These are phyloP conservation scores for Giardia duodenalis DNA, from an alignment of 208 protist genomes.

Conservation along the genomic window DNA sequence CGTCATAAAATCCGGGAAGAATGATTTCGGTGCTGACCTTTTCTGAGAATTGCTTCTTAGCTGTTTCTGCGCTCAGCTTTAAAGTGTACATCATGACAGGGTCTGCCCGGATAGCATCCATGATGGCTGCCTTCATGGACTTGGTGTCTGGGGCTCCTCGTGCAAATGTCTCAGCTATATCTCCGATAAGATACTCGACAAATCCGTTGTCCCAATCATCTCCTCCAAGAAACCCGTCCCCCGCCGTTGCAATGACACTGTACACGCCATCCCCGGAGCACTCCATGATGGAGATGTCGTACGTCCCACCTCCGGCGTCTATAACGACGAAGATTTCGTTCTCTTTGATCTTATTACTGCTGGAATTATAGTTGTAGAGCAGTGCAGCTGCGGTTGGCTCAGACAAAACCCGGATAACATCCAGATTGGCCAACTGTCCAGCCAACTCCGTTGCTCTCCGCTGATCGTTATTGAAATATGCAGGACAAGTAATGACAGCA, in stretches of 20 bases:
- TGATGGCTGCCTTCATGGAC: neutral
- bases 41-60: slow-evolving; percentile 2
- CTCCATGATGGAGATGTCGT: slow-evolving; percentile 39
- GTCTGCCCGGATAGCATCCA: neutral
- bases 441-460: slow-evolving; percentile 33
- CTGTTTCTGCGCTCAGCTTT: neutral
- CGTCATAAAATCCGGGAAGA: neutral
- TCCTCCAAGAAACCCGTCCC: slow-evolving; percentile 37
- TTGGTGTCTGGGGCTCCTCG: neutral
- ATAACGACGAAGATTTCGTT: slow-evolving; percentile 20
- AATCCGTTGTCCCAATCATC: slow-evolving; percentile 37
- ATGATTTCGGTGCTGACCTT: neutral
- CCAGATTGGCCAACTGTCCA: slow-evolving; percentile 33
- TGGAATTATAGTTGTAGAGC: slow-evolving; percentile 35
- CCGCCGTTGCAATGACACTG: slow-evolving; percentile 32
- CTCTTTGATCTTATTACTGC: neutral
- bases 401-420: slow-evolving; percentile 42
- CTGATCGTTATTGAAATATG: slow-evolving; percentile 45
- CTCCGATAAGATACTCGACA: slow-evolving; percentile 26
- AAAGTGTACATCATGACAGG: neutral
- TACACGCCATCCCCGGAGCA: slow-evolving; percentile 33
- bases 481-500: slow-evolving; percentile 38
- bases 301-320: slow-evolving; percentile 42
- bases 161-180: slow-evolving; percentile 21
- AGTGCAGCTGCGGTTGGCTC: slow-evolving; percentile 44